Percentiles rank a stretch among this genome's conserved stretches.
Conservation (phyloP, 805 yeast species). For the Candida lessepsii region DNA sequence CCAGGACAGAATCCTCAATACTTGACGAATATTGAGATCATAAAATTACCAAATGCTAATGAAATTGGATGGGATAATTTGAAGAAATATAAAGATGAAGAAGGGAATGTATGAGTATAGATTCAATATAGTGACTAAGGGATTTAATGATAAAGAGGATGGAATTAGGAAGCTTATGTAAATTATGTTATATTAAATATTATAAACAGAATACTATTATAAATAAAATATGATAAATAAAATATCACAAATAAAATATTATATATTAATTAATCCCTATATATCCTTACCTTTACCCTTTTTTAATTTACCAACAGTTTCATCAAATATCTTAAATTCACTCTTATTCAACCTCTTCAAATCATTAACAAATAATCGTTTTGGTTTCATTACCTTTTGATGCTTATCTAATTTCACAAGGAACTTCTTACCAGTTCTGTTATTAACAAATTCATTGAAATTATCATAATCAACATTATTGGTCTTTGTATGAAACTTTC, state of each 20-base stretch:
- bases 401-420: conserved; percentile 26
- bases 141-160: no score
- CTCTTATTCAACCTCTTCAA: not conserved
- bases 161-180: no score
- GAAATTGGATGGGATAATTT: conserved; percentile 45
- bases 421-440: conserved; percentile 39
- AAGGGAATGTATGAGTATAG: no score
- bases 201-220: no score
- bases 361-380: conserved; percentile 20
- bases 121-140: no score
- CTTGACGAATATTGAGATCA: conserved; percentile 36
- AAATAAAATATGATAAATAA: no score
- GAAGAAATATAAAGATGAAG: conserved; percentile 26
- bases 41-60: conserved; percentile 44
- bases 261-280: no score
- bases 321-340: conserved; percentile 14
- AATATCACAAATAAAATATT: no score
- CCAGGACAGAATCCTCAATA: conserved; percentile 35
- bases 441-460: conserved; percentile 36
- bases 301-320: no score
- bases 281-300: not conserved
- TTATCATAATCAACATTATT: conserved; percentile 27
- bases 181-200: conserved; percentile 1
- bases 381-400: conserved; percentile 39
- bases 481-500: conserved; percentile 1